phyloP scores from a whole-genome alignment of 306 rosid species.

The Rosa lucieae region DNA sequence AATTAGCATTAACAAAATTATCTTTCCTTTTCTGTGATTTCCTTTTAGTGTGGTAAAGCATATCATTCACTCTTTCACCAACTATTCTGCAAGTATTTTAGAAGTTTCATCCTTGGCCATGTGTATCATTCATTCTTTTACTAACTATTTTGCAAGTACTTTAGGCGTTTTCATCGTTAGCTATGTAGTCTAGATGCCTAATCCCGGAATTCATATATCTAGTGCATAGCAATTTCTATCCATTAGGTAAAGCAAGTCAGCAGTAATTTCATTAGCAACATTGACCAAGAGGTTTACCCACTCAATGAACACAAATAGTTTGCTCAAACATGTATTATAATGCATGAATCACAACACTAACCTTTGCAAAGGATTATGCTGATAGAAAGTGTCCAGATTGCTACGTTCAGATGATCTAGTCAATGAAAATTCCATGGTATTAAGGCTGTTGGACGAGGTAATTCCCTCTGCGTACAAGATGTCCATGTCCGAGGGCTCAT shows the following conservation, averaged over 20 bases:
- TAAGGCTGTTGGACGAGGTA: conserved; percentile 50
- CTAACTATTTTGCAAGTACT: too few species aligned
- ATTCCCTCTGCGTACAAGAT: conserved; percentile 80
- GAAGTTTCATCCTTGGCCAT: too few species aligned
- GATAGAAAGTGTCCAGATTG: conserved; percentile 34
- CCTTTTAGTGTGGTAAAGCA: background rate
- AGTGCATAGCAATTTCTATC: too few species aligned
- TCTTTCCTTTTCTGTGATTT: background rate
- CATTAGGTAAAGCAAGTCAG: background rate
- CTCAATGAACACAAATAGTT: background rate
- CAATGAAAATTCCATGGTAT: conserved; percentile 59
- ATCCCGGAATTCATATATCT: too few species aligned
- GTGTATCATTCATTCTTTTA: too few species aligned
- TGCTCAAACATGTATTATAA: background rate
- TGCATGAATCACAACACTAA: conserved; percentile 20
- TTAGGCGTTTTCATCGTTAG: too few species aligned
- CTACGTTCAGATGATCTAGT: conserved; percentile 37
- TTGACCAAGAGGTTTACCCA: conserved; percentile 11
- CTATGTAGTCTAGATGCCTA: too few species aligned
- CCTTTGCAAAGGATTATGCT: conserved; percentile 50
- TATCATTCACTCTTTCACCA: background rate
- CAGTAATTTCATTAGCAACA: background rate
- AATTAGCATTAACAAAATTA: background rate
- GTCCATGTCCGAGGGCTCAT: conserved; percentile 65
- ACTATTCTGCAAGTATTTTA: too few species aligned